Base-by-base conservation (phyloP, 106 monocot species). In the Dioscorea zingiberensis region DNA sequence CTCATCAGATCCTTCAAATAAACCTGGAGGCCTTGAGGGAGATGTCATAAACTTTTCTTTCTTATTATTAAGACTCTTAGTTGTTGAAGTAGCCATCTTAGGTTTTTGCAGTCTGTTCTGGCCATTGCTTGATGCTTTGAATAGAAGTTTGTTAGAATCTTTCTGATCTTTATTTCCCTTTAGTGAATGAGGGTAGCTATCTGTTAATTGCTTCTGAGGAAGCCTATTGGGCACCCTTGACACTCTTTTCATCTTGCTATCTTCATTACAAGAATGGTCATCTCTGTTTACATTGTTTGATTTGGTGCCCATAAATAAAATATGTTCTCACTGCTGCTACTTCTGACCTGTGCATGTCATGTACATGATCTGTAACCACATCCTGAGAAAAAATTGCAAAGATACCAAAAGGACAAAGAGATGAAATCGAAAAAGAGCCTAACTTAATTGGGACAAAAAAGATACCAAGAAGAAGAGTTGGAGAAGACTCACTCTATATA, bases 1-100 rank as follows among this genome's bases (percentile, higher is more conserved):
- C 58, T 87, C 83, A 75, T 86, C 85, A 14, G 71, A 71, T 72
- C 84, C 91, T 73, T 97, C 92, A 67, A 82, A 98, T 44, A 79
- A 45, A 62, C 84, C 92, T 61, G 84, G 24, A 47, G 64, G 24
- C 21, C 47, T 77, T 27, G 82, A 55, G 56, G 79, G 68, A 71
- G 66, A 54, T 65, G 77, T 84, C 23, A 44, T 48, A 66, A 64
- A 74, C 13, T 79, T 83, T 27, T 38, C 10, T 77, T 85, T 89
- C 59, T 73, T 80, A 47, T 55, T 69, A 45, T 55, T 48, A 17
- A 65, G 8, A 22, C 19, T 62, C 73, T 84, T 86, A 30, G 85
- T 38, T 45, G 68, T 49, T 56, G 69, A 69, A 21, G 68, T 29
- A 27, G 13, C 72, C 59, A 68, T 86, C 38, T 65, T 76, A 8